phyloP scores from a whole-genome alignment of 2,329 filamentous ascomycete genomes.

The Plenodomus biglobosus region DNA sequence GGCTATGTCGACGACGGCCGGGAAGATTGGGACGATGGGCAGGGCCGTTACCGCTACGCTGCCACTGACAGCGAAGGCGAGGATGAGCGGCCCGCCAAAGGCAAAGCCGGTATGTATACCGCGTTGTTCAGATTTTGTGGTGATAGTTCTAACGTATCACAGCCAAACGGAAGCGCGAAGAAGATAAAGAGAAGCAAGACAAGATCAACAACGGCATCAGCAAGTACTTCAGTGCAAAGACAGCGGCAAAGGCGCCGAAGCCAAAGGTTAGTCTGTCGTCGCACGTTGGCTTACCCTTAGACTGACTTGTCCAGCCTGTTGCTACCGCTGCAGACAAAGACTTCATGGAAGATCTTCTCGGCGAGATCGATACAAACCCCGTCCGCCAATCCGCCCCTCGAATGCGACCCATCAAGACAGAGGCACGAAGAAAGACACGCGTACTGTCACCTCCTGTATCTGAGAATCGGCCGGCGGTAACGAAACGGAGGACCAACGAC shows the following conservation, averaged over 20 bases:
- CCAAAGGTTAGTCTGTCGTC: constrained; percentile 66
- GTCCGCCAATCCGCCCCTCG: constrained; percentile 56
- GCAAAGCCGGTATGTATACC: constrained; percentile 58
- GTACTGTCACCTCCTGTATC: constrained; percentile 73
- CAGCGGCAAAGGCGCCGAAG: constrained; percentile 65
- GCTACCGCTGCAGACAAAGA: constrained; percentile 86
- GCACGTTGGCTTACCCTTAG: neutral
- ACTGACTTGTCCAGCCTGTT: constrained; percentile 57
- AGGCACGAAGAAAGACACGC: constrained; percentile 75
- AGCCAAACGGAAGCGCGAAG: constrained; percentile 87
- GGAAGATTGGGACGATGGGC: constrained; percentile 71
- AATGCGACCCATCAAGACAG: constrained; percentile 69
- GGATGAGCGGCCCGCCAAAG: constrained; percentile 60
- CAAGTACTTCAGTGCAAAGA: constrained; percentile 87
- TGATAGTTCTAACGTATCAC: constrained; percentile 17
- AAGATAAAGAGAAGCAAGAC: constrained; percentile 81
- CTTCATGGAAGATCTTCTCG: constrained; percentile 82
- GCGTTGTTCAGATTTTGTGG: constrained; percentile 4
- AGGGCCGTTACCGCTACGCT: constrained; percentile 64
- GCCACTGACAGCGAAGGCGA: constrained; percentile 73
- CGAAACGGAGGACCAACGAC: constrained; percentile 24
- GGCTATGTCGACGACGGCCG: constrained; percentile 96
- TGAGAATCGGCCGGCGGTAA: constrained; percentile 43
- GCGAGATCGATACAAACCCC: constrained; percentile 80
- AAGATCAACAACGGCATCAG: constrained; percentile 89